Conservation (phyloP, 2,329 filamentous ascomycete species). For the Scopulariopsis brevicaulis region DNA sequence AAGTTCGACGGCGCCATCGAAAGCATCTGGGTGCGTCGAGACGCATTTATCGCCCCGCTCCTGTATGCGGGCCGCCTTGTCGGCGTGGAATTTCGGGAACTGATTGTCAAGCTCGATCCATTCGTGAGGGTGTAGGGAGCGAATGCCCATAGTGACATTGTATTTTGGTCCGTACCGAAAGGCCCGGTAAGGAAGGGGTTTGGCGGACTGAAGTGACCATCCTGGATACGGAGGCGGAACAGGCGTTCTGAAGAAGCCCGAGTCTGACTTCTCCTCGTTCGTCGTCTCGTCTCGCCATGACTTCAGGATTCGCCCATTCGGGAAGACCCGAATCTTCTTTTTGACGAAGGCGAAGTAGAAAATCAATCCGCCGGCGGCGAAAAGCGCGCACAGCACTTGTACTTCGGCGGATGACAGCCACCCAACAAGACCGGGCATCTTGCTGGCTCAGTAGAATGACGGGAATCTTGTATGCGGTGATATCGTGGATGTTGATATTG, state of each 20-base stretch:
- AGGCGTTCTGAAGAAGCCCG: constrained; percentile 39
- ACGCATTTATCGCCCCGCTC: constrained; percentile 59
- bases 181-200: constrained; percentile 66
- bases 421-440: neutral
- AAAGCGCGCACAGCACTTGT: neutral
- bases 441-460: neutral
- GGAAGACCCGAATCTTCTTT: neutral
- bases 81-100: constrained; percentile 59
- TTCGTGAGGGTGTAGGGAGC: constrained; percentile 57
- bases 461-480: neutral
- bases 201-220: constrained; percentile 59
- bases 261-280: constrained; percentile 11
- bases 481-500: neutral
- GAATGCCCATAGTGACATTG: constrained; percentile 65
- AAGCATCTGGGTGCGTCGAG: constrained; percentile 57
- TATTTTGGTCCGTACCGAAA: constrained; percentile 71
- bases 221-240: constrained; percentile 48
- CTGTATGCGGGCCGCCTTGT: constrained; percentile 56
- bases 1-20: constrained; percentile 62
- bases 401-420: neutral
- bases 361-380: neutral
- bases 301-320: neutral
- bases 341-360: neutral
- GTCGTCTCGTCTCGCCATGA: neutral
- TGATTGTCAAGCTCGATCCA: constrained; percentile 84